Conservation (phyloP, 495 filamentous ascomycete genomes). For the Podospora bellae-mahoneyi region DNA sequence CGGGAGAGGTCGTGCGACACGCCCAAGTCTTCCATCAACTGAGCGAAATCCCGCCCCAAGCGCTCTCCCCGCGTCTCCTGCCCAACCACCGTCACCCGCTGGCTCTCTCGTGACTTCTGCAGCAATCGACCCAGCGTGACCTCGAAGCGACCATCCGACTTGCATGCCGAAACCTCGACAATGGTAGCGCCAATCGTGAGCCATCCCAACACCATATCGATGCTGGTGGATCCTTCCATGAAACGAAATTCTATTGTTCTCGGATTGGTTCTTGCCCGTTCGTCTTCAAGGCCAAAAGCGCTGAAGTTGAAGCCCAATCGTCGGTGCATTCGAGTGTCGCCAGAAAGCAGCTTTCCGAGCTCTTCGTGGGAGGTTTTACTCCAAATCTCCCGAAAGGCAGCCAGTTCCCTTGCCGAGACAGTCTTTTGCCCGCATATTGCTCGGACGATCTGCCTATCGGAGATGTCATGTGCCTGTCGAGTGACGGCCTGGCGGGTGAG, state of each 20-base stretch:
- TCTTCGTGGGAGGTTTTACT: slow-evolving; percentile 19
- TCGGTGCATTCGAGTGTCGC: slow-evolving; percentile 22
- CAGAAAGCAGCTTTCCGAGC: slow-evolving; percentile 31
- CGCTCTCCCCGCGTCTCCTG: slow-evolving; percentile 11
- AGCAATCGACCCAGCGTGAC: slow-evolving; percentile 18
- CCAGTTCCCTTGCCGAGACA: slow-evolving; percentile 1
- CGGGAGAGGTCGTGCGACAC: slow-evolving; percentile 18
- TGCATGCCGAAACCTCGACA: slow-evolving; percentile 22
- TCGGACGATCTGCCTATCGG: slow-evolving; percentile 15
- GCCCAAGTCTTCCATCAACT: slow-evolving; percentile 28
- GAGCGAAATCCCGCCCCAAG: slow-evolving; percentile 24
- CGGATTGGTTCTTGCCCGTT: slow-evolving; percentile 29
- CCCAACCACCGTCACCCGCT: not conserved
- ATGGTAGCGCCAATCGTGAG: slow-evolving; percentile 28
- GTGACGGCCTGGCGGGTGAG: not conserved
- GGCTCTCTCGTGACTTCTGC: not conserved
- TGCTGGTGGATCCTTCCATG: slow-evolving; percentile 31
- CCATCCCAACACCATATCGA: slow-evolving; percentile 26
- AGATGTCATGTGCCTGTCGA: slow-evolving; percentile 1
- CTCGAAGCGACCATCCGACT: slow-evolving; percentile 20
- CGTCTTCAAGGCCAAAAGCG: slow-evolving; percentile 34
- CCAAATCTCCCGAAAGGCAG: slow-evolving; percentile 28
- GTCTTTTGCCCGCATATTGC: not conserved
- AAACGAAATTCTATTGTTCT: slow-evolving; percentile 36
- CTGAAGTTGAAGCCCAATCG: slow-evolving; percentile 38